Percentiles rank a stretch among this genome's conserved stretches.
These are phyloP conservation scores for Pseudonectria foliicola DNA, from an alignment of 2,329 filamentous ascomycete genomes.

Conservation along the genomic window DNA sequence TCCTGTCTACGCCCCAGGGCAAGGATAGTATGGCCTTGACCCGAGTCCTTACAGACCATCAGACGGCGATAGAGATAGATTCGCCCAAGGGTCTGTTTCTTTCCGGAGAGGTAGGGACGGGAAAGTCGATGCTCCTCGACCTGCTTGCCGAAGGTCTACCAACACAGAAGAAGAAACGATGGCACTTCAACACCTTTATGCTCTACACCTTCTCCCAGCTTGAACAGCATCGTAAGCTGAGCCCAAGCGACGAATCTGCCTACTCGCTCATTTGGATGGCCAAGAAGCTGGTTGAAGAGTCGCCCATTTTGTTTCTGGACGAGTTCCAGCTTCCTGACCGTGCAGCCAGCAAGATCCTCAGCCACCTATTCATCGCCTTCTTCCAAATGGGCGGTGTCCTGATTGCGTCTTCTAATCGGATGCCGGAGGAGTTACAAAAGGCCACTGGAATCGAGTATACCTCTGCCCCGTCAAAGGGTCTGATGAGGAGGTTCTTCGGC, in stretches of 20 bases:
- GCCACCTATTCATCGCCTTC: slow-evolving; percentile 70
- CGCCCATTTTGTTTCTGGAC: slow-evolving; percentile 71
- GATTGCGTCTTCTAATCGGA: slow-evolving; percentile 72
- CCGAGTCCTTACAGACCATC: slow-evolving; percentile 60
- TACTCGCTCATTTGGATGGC: slow-evolving; percentile 69
- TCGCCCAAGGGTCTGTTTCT: slow-evolving; percentile 70
- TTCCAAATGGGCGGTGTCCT: slow-evolving; percentile 78
- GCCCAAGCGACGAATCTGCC: slow-evolving; percentile 30
- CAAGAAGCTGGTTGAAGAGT: slow-evolving; percentile 66
- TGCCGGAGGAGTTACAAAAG: slow-evolving; percentile 75
- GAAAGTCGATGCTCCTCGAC: slow-evolving; percentile 81
- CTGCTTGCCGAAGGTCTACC: slow-evolving; percentile 73
- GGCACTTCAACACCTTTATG: slow-evolving; percentile 87
- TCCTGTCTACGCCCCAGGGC: slow-evolving; percentile 49
- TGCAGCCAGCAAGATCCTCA: slow-evolving; percentile 70
- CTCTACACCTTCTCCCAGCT: slow-evolving; percentile 66
- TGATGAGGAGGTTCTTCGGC: slow-evolving; percentile 43
- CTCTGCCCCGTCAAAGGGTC: slow-evolving; percentile 45
- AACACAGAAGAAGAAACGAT: slow-evolving; percentile 63
- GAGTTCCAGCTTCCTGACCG: slow-evolving; percentile 80
- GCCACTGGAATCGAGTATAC: slow-evolving; percentile 64
- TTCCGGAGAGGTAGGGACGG: slow-evolving; percentile 75
- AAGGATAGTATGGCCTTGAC: slow-evolving; percentile 59
- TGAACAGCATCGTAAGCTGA: slow-evolving; percentile 52
- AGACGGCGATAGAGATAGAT: slow-evolving; percentile 63